Evolutionary conservation across 2,329 filamentous ascomycete species (phyloP).

Genomic region (Ceratocystis variospora): DNA sequence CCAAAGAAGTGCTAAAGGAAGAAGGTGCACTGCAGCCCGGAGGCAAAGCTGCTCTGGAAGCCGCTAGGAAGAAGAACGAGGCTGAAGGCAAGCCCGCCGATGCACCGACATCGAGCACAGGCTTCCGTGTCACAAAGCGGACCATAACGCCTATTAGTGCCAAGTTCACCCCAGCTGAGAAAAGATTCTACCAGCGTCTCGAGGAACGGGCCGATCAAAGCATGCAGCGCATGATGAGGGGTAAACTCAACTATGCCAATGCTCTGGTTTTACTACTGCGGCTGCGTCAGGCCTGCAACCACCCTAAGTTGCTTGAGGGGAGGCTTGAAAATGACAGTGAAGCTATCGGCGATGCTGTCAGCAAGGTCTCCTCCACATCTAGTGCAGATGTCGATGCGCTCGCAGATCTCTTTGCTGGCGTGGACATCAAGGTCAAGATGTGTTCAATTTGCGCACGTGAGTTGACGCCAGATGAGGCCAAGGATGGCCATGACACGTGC

Average conservation of each 20-base stretch:
- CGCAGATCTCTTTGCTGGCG: slow-evolving; percentile 70
- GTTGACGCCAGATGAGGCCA: slow-evolving; percentile 38
- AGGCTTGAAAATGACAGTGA: slow-evolving; percentile 83
- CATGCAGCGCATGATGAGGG: slow-evolving; percentile 76
- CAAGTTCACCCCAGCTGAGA: slow-evolving; percentile 66
- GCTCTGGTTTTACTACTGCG: slow-evolving; percentile 85
- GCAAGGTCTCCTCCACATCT: slow-evolving; percentile 35
- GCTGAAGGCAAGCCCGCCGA: slow-evolving; percentile 26
- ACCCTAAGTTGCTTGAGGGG: slow-evolving; percentile 73
- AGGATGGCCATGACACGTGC: slow-evolving; percentile 42
- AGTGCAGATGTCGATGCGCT: slow-evolving; percentile 64
- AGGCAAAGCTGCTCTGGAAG: slow-evolving; percentile 41
- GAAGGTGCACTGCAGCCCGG: slow-evolving; percentile 69
- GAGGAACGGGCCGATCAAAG: slow-evolving; percentile 75
- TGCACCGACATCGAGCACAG: slow-evolving; percentile 37
- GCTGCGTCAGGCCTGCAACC: slow-evolving; percentile 85
- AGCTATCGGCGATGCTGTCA: slow-evolving; percentile 34
- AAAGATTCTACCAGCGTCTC: slow-evolving; percentile 71
- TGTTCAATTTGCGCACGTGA: slow-evolving; percentile 73
- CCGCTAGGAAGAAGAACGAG: slow-evolving; percentile 31
- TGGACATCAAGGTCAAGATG: slow-evolving; percentile 62
- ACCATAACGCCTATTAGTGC: slow-evolving; percentile 71
- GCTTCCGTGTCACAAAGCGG: slow-evolving; percentile 83
- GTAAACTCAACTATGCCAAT: slow-evolving; percentile 77
- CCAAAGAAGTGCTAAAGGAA: slow-evolving; percentile 88